Evolutionary conservation across 2,329 filamentous ascomycete species (phyloP).

Genomic region (Hymenoscyphus occultus): DNA sequence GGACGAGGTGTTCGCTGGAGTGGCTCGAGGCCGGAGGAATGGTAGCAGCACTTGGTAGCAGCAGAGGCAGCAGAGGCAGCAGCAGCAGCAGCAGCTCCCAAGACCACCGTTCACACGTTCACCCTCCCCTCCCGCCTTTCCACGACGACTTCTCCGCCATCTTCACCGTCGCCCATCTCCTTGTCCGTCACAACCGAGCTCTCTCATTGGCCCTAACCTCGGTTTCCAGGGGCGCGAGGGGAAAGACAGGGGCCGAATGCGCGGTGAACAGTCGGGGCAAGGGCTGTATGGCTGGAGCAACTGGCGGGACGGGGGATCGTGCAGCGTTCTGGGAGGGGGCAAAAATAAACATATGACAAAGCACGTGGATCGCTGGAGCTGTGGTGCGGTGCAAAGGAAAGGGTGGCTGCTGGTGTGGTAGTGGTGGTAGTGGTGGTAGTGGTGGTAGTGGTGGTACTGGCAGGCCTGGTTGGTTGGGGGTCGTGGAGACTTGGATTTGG

Average conservation of each 20-base stretch:
- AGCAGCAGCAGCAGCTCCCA: neutral
- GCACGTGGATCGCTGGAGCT: slow-evolving; percentile 3
- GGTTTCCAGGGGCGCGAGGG: neutral
- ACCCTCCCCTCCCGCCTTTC: neutral
- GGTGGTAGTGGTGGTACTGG: too few relatives aligned
- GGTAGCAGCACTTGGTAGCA: neutral
- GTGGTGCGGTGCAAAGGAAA: neutral
- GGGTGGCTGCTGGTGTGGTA: neutral
- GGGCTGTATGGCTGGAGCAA: neutral
- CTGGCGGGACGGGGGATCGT: neutral
- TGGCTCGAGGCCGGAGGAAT: neutral
- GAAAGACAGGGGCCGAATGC: neutral
- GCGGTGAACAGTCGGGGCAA: slow-evolving; percentile 7
- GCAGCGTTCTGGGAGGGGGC: neutral
- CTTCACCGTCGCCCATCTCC: slow-evolving; percentile 13
- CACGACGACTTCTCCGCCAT: slow-evolving; percentile 7
- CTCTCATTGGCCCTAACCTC: slow-evolving; percentile 6
- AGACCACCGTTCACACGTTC: neutral
- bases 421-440: too few relatives aligned
- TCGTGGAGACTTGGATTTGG: neutral
- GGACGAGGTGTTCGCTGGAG: neutral
- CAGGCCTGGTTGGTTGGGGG: neutral
- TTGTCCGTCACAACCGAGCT: neutral
- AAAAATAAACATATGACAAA: slow-evolving; percentile 8
- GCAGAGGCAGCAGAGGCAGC: neutral